A percentile compares a stretch with the other conserved stretches of the same genome.
phyloP scores from a whole-genome alignment of 2,329 filamentous ascomycete genomes.

The Aspergillus flavus region DNA sequence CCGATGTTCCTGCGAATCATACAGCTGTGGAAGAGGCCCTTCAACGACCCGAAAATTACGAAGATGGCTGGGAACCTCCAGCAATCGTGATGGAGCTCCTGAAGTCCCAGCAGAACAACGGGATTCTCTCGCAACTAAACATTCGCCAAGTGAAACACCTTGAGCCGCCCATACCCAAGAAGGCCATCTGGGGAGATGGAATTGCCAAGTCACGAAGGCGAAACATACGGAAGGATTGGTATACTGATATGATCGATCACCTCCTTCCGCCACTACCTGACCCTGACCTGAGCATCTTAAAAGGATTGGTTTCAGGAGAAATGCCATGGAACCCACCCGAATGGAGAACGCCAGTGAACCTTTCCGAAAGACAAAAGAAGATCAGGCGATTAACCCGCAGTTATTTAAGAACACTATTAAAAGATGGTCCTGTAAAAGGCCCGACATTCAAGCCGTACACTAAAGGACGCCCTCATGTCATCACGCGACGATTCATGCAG shows the following conservation, averaged over 20 bases:
- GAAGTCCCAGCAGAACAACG: conserved; percentile 36
- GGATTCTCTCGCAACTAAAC: conserved; percentile 27
- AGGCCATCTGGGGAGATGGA: conserved; percentile 40
- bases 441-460: conserved; percentile 36
- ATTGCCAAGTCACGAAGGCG: conserved; percentile 31
- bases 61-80: conserved; percentile 40
- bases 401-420: conserved; percentile 29
- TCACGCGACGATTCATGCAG: conserved; percentile 43
- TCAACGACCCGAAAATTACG: conserved; percentile 21
- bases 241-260: conserved; percentile 30
- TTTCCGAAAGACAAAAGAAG: not conserved
- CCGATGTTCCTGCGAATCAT: conserved; percentile 27
- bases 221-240: conserved; percentile 44
- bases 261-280: conserved; percentile 45
- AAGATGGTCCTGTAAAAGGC: conserved; percentile 39
- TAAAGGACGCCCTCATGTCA: conserved; percentile 42
- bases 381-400: not conserved
- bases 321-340: conserved; percentile 34
- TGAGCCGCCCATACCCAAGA: conserved; percentile 35
- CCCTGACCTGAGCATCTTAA: conserved; percentile 36
- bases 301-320: conserved; percentile 36
- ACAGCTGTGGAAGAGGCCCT: conserved; percentile 23
- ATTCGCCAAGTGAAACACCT: conserved; percentile 28
- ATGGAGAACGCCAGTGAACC: conserved; percentile 23
- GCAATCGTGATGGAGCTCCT: conserved; percentile 35